Conservation (phyloP, 2,329 filamentous ascomycete genomes). For the Ascochyta fabae region DNA sequence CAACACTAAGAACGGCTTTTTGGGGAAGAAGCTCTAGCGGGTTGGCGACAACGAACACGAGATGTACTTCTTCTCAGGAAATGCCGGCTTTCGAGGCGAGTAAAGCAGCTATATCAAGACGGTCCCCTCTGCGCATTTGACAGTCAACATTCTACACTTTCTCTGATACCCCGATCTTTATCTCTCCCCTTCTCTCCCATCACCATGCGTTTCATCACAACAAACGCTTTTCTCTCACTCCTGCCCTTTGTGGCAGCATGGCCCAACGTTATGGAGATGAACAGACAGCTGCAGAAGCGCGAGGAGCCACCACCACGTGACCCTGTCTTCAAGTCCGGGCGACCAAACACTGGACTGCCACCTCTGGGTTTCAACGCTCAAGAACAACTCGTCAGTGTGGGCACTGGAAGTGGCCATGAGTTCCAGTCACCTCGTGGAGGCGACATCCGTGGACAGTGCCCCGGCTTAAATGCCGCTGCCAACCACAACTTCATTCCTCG, state of each 20-base stretch:
- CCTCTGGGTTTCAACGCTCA: slow-evolving; percentile 9
- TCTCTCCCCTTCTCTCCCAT: not conserved
- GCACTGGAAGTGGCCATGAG: slow-evolving; percentile 16
- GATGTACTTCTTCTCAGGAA: not conserved
- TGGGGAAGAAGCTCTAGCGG: not conserved
- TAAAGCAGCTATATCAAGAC: slow-evolving; percentile 1
- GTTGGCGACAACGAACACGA: not conserved
- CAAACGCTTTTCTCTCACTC: slow-evolving; percentile 7
- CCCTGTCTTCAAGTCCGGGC: slow-evolving; percentile 14
- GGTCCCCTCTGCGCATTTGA: not conserved
- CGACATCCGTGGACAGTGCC: slow-evolving; percentile 38
- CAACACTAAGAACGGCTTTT: not conserved
- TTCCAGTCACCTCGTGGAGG: slow-evolving; percentile 7
- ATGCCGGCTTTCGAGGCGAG: not conserved
- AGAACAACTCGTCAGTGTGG: slow-evolving; percentile 20
- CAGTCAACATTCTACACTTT: not conserved
- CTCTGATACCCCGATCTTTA: not conserved
- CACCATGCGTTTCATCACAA: slow-evolving; percentile 3
- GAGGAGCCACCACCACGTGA: slow-evolving; percentile 19
- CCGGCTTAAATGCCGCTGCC: slow-evolving; percentile 40
- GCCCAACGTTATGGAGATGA: slow-evolving; percentile 24
- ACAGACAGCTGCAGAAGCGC: slow-evolving; percentile 15
- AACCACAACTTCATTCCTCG: slow-evolving; percentile 44
- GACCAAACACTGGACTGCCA: slow-evolving; percentile 18
- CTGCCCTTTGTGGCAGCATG: slow-evolving; percentile 19